These are phyloP conservation scores for Zarea fungicola DNA, from an alignment of 2,329 filamentous ascomycete species.

Conservation along the genomic window DNA sequence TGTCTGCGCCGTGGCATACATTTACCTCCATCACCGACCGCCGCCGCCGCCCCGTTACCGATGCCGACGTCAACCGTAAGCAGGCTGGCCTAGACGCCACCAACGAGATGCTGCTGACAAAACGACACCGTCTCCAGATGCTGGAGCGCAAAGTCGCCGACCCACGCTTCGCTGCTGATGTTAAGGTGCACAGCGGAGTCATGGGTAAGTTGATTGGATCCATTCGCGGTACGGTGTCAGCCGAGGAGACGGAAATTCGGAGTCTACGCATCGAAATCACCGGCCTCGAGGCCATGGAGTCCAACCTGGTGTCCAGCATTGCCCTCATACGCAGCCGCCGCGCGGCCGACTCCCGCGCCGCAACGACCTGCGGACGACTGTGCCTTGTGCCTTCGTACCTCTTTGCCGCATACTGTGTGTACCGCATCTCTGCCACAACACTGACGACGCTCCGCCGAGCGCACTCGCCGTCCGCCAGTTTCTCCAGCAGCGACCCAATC, in stretches of 20 bases:
- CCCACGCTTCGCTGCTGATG: slow-evolving; percentile 32
- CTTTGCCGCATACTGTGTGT: slow-evolving; percentile 80
- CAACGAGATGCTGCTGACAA: slow-evolving; percentile 71
- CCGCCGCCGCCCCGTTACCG: slow-evolving; percentile 56
- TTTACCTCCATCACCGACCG: slow-evolving; percentile 58
- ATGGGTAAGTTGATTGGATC: slow-evolving; percentile 70
- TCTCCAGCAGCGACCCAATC: slow-evolving; percentile 73
- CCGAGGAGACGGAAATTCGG: slow-evolving; percentile 55
- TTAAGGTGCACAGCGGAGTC: slow-evolving; percentile 46
- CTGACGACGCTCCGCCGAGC: slow-evolving; percentile 61
- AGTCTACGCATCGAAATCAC: slow-evolving; percentile 68
- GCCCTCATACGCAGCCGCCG: slow-evolving; percentile 58
- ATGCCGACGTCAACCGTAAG: slow-evolving; percentile 70
- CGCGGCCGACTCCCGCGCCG: slow-evolving; percentile 59
- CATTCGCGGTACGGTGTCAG: slow-evolving; percentile 54
- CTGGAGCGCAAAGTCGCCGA: slow-evolving; percentile 58
- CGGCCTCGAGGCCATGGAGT: slow-evolving; percentile 75
- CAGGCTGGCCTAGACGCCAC: slow-evolving; percentile 74
- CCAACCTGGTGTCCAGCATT: slow-evolving; percentile 61
- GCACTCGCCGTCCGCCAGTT: slow-evolving; percentile 37
- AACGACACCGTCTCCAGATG: slow-evolving; percentile 65
- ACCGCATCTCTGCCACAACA: slow-evolving; percentile 69
- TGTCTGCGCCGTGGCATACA: slow-evolving; percentile 80
- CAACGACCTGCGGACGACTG: slow-evolving; percentile 61
- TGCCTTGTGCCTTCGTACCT: slow-evolving; percentile 57